Base-by-base conservation (phyloP, 2,329 filamentous ascomycete genomes). In the Colletotrichum nymphaeae region DNA sequence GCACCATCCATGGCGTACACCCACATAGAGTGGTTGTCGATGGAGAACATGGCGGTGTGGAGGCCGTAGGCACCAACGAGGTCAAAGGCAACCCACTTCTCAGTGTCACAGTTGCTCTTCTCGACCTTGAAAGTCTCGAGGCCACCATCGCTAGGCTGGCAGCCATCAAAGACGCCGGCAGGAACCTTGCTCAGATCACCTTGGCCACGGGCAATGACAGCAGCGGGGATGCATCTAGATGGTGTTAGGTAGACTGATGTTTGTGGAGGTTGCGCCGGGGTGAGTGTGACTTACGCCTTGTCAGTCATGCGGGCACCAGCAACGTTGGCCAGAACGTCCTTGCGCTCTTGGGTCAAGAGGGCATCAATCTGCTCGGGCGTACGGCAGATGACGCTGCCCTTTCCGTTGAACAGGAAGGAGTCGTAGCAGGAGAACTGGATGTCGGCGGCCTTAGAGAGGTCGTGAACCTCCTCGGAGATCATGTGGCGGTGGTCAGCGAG, bases 321-420 rank as follows among this genome's bases (percentile, higher is more conserved):
- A 1, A 81, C 78, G 2, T 79, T 11, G 0, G 35, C 49, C 0
- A 86, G 75, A 4, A 81, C 78, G 0, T 42, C 35, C 63, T 78
- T 77, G 46, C 86, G 84, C 3, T 78, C 69, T 0, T 78, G 74
- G 6, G 73, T 81, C 22, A 83, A 72, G 7, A 84, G 82, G 2
- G 81, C 77, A 35, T 83, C 79, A 5, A 90, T 82, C 52, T 87
- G 81, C 5, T 83, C 82, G 6, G 81, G 80, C 0, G 84, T 78
- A 53, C 87, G 82, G 77, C 90, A 92, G 60, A 86, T 80, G 0
- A 90, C 86, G 1, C 84, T 83, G 3, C 90, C 90, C 75, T 90
- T 89, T 28, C 91, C 91, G 71, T 93, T 92, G 63, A 93, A 84
- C 12, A 93, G 80, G 16, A 93, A 82, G 0, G 89, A 87, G 76